A percentile compares a stretch with the other conserved stretches of the same genome.
phyloP scores from a whole-genome alignment of 768 basidiomycete genomes.

The Tulasnella sp. region DNA sequence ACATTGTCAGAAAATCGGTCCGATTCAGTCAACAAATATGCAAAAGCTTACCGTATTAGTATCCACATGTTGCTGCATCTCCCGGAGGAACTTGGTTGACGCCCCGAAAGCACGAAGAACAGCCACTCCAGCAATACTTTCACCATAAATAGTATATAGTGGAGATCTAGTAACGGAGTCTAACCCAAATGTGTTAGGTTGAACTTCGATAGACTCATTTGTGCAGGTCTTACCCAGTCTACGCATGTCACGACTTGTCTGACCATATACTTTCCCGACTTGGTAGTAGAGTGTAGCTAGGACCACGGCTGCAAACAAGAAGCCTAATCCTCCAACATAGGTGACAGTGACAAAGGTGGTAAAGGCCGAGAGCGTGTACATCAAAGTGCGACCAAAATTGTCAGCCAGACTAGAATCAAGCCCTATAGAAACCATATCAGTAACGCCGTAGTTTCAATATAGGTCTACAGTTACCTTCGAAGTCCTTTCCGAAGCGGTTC shows the following conservation, averaged over 20 bases:
- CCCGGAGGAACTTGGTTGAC: slow-evolving; percentile 69
- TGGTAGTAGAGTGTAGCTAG: slow-evolving; percentile 58
- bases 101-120: slow-evolving; percentile 75
- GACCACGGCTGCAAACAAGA: slow-evolving; percentile 44
- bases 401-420: slow-evolving; percentile 75
- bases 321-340: slow-evolving; percentile 64
- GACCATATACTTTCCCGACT: slow-evolving; percentile 48
- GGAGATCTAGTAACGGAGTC: slow-evolving; percentile 38
- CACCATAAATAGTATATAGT: slow-evolving; percentile 39
- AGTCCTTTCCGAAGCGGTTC: slow-evolving; percentile 82
- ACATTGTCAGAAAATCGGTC: slow-evolving; percentile 1
- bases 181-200: slow-evolving; percentile 7
- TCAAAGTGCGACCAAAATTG: slow-evolving; percentile 68
- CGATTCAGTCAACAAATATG: neutral
- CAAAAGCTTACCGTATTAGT: slow-evolving; percentile 27
- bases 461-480: slow-evolving; percentile 43
- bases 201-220: neutral
- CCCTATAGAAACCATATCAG: no score
- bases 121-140: slow-evolving; percentile 33
- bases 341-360: slow-evolving; percentile 67
- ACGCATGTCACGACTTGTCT: slow-evolving; percentile 78
- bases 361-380: slow-evolving; percentile 51
- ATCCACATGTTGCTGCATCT: slow-evolving; percentile 72
- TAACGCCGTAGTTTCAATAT: no score
- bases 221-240: slow-evolving; percentile 25